Evolutionary conservation across 768 basidiomycete species (phyloP), one percentile per base, ranked within the genome.

Genomic region (Hydnomerulius pinastri): DNA sequence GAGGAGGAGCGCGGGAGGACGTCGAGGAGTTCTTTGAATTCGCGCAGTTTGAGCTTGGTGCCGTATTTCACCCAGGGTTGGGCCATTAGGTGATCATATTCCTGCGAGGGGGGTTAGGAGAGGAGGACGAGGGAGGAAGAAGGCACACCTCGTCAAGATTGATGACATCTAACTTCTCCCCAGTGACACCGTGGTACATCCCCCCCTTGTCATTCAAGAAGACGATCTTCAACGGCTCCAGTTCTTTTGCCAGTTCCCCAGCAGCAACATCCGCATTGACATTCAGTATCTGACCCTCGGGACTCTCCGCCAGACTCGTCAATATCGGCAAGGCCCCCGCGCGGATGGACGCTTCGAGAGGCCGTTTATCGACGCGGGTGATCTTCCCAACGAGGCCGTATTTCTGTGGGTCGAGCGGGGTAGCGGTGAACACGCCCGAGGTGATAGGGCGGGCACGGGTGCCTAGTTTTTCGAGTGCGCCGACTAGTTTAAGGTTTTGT

Each of bases 261-360:
- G 97, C 96, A 2, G 97, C 97, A 55, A 98, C 90, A 67, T 99
- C 97, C 18, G 97, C 97, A 64, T 98, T 99, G 68, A 99, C 97
- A 62, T 99, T 99, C 55, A 98, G 78, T 60, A 99, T 94, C 70
- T 99, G 97, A n/a, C 97, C 97, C 28, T 97, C 92, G 18, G 85
- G 79, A 28, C 90, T 90, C 72, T 98, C 97, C 6, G 97, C 96
- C 43, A 99, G 76, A 68, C 87, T 90, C 56, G 94, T 98, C 17
- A 98, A 77, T 71, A 99, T 97, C 50, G 97, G 97, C 21, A 99
- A 79, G 18, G 93, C 94, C 27, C 97, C 96, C 1, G 96, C 94
- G 39, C 92, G 85, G 67, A 99, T 99, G 41, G 95, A 86, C 2
- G 95, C 96, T 71, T 99, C 97, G 51, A 99, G 81, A 24, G 97